These are phyloP conservation scores for Clavispora asparagi DNA, from an alignment of 805 yeast genomes.

Conservation along the genomic window DNA sequence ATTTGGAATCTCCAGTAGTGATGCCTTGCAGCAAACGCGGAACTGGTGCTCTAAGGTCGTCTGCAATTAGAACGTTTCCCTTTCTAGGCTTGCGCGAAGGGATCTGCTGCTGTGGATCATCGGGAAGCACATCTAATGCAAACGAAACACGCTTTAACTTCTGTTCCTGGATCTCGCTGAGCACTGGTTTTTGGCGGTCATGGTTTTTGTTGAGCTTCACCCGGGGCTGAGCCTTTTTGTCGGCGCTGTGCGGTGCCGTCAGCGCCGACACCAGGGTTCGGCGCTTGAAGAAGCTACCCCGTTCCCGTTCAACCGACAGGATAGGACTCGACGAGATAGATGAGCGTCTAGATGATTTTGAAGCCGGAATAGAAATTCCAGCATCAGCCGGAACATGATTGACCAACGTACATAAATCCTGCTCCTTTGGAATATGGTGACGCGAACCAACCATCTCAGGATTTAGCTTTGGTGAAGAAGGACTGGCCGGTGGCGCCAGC, in stretches of 20 bases:
- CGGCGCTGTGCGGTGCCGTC: not conserved
- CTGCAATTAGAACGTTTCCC: conserved; percentile 55
- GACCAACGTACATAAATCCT: conserved; percentile 19
- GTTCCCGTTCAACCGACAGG: conserved; percentile 11
- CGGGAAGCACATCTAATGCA: conserved; percentile 64
- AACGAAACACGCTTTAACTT: conserved; percentile 65
- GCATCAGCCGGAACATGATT: conserved; percentile 25
- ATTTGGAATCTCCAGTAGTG: conserved; percentile 35
- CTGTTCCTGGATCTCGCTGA: conserved; percentile 26
- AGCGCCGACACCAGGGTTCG: conserved; percentile 9
- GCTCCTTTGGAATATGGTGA: conserved; percentile 4
- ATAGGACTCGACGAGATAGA: conserved; percentile 8
- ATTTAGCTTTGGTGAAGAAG: conserved; percentile 7
- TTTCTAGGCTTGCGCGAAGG: conserved; percentile 51
- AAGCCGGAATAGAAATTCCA: conserved; percentile 11
- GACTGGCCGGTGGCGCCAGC: not conserved
- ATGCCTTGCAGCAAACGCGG: conserved; percentile 67
- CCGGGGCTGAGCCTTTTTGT: conserved; percentile 12
- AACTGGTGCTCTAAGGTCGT: conserved; percentile 59
- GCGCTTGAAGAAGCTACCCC: conserved; percentile 16
- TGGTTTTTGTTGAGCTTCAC: conserved; percentile 44
- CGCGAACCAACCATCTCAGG: conserved; percentile 11
- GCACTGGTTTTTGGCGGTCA: conserved; percentile 29
- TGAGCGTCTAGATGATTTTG: conserved; percentile 5
- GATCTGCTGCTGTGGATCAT: conserved; percentile 61